Conservation (phyloP, 2,329 filamentous ascomycete genomes). For the Botryotinia convoluta region DNA sequence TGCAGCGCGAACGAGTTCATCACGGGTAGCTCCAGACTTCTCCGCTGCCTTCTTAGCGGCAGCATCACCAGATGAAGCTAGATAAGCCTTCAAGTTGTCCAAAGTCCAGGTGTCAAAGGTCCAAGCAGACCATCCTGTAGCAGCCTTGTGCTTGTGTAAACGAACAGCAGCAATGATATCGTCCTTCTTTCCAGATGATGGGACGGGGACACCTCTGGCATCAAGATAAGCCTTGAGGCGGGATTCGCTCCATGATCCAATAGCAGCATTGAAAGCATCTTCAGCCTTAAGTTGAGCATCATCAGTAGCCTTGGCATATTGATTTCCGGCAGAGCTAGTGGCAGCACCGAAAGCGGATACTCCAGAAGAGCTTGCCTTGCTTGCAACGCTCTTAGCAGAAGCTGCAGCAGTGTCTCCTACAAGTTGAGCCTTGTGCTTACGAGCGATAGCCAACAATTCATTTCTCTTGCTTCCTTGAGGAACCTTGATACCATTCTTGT, state of each 20-base stretch:
- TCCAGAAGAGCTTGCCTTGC: conserved; percentile 64
- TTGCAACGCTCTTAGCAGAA: conserved; percentile 66
- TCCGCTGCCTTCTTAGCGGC: conserved; percentile 58
- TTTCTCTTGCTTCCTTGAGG: conserved; percentile 87
- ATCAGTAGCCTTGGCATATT: conserved; percentile 74
- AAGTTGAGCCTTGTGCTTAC: conserved; percentile 77
- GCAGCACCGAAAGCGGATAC: conserved; percentile 66
- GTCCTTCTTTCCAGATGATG: conserved; percentile 67
- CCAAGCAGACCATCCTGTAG: conserved; percentile 67
- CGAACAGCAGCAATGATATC: conserved; percentile 74
- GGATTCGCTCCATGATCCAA: conserved; percentile 67
- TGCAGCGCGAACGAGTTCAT: conserved; percentile 68
- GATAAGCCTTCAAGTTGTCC: conserved; percentile 64
- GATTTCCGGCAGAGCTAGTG: conserved; percentile 71
- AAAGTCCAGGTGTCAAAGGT: conserved; percentile 75
- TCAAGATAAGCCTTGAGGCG: conserved; percentile 77
- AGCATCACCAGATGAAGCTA: conserved; percentile 51
- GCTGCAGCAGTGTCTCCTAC: conserved; percentile 60
- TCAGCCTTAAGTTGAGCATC: conserved; percentile 59
- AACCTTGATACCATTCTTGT: conserved; percentile 85
- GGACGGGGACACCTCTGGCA: conserved; percentile 71
- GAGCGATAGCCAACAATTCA: conserved; percentile 83
- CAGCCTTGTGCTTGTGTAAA: conserved; percentile 67
- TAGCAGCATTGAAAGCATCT: conserved; percentile 63
- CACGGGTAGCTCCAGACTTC: conserved; percentile 63